phyloP scores from a whole-genome alignment of 257 asterid genomes.

The Verbena officinalis region DNA sequence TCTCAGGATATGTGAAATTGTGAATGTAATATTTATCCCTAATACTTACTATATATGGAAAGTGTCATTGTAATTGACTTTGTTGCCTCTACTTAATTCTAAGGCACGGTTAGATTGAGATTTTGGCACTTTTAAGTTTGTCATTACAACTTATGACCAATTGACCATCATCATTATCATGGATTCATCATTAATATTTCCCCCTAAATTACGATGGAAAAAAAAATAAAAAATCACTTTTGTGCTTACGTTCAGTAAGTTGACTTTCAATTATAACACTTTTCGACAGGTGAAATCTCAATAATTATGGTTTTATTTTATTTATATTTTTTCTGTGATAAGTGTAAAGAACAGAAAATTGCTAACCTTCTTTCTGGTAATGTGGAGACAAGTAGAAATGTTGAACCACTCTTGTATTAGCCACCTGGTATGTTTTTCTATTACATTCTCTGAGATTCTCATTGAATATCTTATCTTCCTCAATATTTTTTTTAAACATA shows the following conservation, averaged over 20 bases:
- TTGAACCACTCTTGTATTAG: constrained; percentile 25
- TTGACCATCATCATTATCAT: constrained; percentile 23
- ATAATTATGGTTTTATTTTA: too few relatives aligned
- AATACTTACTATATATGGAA: too few relatives aligned
- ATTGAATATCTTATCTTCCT: constrained; percentile 1
- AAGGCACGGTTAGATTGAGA: constrained; percentile 27
- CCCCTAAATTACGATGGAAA: background rate
- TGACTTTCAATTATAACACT: background rate
- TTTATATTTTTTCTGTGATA: too few relatives aligned
- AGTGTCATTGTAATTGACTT: background rate
- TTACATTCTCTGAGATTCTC: constrained; percentile 30
- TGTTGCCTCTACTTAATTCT: constrained; percentile 35
- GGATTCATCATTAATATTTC: background rate
- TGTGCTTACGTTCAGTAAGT: background rate
- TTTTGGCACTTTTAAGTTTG: constrained; percentile 1
- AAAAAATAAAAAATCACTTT: too few relatives aligned
- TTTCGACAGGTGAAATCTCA: too few relatives aligned
- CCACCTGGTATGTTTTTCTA: constrained; percentile 6
- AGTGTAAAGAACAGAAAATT: background rate
- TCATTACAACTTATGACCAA: constrained; percentile 10
- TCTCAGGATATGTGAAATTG: too few relatives aligned
- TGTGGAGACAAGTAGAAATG: constrained; percentile 28
- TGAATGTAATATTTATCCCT: too few relatives aligned
- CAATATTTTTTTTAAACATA: background rate
- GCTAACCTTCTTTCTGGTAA: constrained; percentile 31